Evolutionary conservation across 306 rosid species (phyloP), one percentile per base, ranked within the genome.

Genomic region (Pyrus betulifolia): DNA sequence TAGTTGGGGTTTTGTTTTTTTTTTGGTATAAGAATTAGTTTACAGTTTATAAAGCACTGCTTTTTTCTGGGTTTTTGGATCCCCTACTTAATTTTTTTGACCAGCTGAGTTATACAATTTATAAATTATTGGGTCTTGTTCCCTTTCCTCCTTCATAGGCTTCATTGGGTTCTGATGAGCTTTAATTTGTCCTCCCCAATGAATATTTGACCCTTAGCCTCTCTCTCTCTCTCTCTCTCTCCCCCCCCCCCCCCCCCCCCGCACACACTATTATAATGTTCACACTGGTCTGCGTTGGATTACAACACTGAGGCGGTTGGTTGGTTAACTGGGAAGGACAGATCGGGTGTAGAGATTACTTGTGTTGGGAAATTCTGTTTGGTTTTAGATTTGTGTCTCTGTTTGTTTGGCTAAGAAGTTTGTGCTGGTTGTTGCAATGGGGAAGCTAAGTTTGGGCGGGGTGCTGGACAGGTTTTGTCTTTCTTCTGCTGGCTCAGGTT

Each of bases 401-500:
- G 27, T 25, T 25, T 15, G 49, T 65, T 68, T 70, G 73, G 63
- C 38, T 70, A 66, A 40, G 60, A 78, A 52, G 14, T 49, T 49
- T 49, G 54, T 13, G 23, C 1, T 58, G 21, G 75, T 51, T 57
- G 77, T 72, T 71, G 78, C 68, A 69, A 95, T 92, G 99, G 97
- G 93, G 61, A 95, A 87, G 77, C 88, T 90, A 49, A 80, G 85
- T 80, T n/a, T 88, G 57, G 87, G 92, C 4, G 89, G 80, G 61
- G 58, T 85, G 89, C 74, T 95, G 45, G 96, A 87, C 78, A 74
- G 87, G 2, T 87, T 95, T 27, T 81, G 86, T 69, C 79, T 81
- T 57, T 86, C 93, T 67, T 82, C 95, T 52, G 71, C 63, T 11
- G 63, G 82, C 42, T 86, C 95, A 58, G 81, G 77, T 40, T 76